Evolutionary conservation across 192 early-diverging fungal species (phyloP).

Genomic region (Coemansia reversa): DNA sequence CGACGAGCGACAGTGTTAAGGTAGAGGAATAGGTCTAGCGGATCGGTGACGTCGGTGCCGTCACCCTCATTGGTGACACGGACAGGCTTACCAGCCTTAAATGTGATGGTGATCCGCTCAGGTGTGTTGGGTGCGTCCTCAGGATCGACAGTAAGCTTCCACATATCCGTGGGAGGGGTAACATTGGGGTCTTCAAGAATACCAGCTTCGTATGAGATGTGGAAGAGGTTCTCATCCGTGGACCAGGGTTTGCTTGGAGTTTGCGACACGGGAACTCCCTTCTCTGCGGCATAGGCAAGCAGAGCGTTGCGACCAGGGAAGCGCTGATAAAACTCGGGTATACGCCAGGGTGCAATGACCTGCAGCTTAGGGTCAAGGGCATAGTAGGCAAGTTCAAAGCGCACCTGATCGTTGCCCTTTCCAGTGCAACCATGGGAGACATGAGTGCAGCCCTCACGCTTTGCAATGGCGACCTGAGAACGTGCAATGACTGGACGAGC

Average conservation of each 20-base stretch:
- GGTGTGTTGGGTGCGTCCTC: slow-evolving; percentile 95
- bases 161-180: slow-evolving; percentile 98
- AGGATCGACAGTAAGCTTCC: slow-evolving; percentile 97
- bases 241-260: slow-evolving; percentile 98
- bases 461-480: slow-evolving; percentile 88
- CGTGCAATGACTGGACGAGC: slow-evolving; percentile 96
- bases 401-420: slow-evolving; percentile 99
- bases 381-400: slow-evolving; percentile 98
- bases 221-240: slow-evolving; percentile 99
- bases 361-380: slow-evolving; percentile 90
- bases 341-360: slow-evolving; percentile 97
- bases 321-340: slow-evolving; percentile 92
- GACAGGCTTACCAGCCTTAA: slow-evolving; percentile 83
- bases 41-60: slow-evolving; percentile 63
- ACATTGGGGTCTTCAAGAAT: slow-evolving; percentile 95
- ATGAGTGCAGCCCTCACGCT: slow-evolving; percentile 88
- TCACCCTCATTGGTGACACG: slow-evolving; percentile 85
- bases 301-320: slow-evolving; percentile 92
- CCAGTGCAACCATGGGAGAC: slow-evolving; percentile 99
- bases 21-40: slow-evolving; percentile 89
- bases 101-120: slow-evolving; percentile 91
- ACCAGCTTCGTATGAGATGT: slow-evolving; percentile 98
- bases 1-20: slow-evolving; percentile 93
- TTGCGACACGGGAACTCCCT: slow-evolving; percentile 91
- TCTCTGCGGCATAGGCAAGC: slow-evolving; percentile 86